Evolutionary conservation across 2,329 filamentous ascomycete genomes (phyloP), one percentile per base, ranked within the genome.

Genomic region (Cercospora berteroae): DNA sequence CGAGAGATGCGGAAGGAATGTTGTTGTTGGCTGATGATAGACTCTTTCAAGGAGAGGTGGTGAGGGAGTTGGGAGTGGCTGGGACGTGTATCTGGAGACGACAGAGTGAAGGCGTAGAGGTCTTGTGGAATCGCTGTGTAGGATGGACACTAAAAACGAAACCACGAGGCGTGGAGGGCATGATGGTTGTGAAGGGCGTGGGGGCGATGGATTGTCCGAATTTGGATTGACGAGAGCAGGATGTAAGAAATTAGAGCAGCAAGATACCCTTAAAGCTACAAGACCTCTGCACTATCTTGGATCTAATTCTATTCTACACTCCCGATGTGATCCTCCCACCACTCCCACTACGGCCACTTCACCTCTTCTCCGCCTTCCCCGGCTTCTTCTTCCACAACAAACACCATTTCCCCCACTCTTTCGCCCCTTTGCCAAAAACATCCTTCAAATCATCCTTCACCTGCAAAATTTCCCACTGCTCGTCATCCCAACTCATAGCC

Each of bases 91-190:
- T 83, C 5, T 83, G 81, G 81, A 68, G 61, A 59, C 27, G 50
- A 18, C 4, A 5, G 8, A 39, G 2, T 0, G 39, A 48, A 10
- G 55, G 58, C 10, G 69, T 73, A 4, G 67, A 77, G 16, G 71
- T 82, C n/a, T 50, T 80, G n/a, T 62, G 69, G 23, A 82, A 81
- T 65, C 64, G 70, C 12, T 70, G 71, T 13, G 76, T 69, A 4
- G 79, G 80, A 0, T 83, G 81, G 80, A 80, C 78, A 4, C 81
- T 83, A 68, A 83, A 83, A 68, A 81, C 80, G 5, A 83, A 83
- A 68, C 73, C 77, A 63, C 69, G 69, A 0, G 70, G 75, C 23
- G 70, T 82, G 2, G 71, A 83, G 63, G 81, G 83, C 67, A 83
- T 83, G 80, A 83, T 79, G 69, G 81, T 83, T 31, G 79, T 82